Base-by-base conservation (phyloP, 345 rosid genomes). In the Aethionema arabicum region DNA sequence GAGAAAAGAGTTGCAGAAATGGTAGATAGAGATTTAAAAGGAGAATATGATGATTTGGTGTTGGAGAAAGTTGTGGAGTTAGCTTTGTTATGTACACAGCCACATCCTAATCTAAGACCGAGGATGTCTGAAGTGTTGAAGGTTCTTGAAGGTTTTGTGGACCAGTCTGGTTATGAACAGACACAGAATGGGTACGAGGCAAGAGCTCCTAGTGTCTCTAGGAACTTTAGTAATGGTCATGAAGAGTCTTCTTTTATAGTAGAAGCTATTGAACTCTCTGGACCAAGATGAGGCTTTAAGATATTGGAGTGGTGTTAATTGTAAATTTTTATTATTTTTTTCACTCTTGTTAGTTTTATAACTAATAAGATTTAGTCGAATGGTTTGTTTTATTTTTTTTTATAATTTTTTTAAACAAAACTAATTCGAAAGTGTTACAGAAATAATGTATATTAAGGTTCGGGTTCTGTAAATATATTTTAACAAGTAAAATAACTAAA, bases 181-280 rank as follows among this genome's bases (percentile, higher is more conserved):
- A 79, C 70, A 52, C 55, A 76, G 32, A 69, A 57, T 66, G 40
- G 67, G 15, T 46, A 67, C 13, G 92, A 83, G 68, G 70, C 73
- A 40, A 79, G 82, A 63, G 75, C 59, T 41, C 76, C 65, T 56
- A 81, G 82, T 69, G 85, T 81, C 70, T 78, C 86, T 5, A 72
- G 89, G 73, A 76, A 70, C 44, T 74, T 68, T 37, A 87, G 86
- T 13, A 82, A 80, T 54, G 55, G 76, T 53, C 88, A 66, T 31
- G 95, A 87, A 45, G 88, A 79, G 13, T 78, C 90, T 65, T 93
- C 99, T 5, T 84, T 87, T 78, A 85, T 90, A 72, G 75, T 90
- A 3, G 96, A 93, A 84, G 88, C 99, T 8, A 87, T 93, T 65
- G 99, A 93, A 72, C 99, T 93, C 32, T 93, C 97, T 0, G 96